Base-by-base conservation (phyloP, 768 basidiomycete genomes). In the Calocybe indica region DNA sequence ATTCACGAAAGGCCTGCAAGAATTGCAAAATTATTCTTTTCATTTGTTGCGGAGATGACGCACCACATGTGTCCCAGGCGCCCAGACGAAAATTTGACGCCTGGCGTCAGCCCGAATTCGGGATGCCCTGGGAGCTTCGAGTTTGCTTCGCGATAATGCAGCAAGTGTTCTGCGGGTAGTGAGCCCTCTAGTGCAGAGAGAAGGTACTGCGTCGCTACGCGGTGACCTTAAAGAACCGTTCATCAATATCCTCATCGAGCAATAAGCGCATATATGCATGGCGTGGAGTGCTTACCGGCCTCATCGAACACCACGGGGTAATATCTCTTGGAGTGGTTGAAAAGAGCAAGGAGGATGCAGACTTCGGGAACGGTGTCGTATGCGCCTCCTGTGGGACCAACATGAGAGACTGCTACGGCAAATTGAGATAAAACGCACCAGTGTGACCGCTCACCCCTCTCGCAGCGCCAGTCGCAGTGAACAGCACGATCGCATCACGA, bases 11-110 rank as follows among this genome's bases (percentile, higher is more conserved):
- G 90, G 83, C 78, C 76, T 78, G 54, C 1, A 39, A 45, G 42
- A 44, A n/a, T 37, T 41, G 36, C 8, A 37, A 13, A 39, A 49
- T 48, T 15, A 29, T 28, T 13, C 15, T 13, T 12, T 42, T 11
- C n/a, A 29, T 15, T 2, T 37, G 34, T 5, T 35, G 28, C 34
- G 12, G 39, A 36, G 14, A 35, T 2, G 37, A 60, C 71, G 43
- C 52, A 75, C 90, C 90, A 93, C 77, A 92, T 82, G 65, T 93
- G 91, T 1, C 91, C 91, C 13, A 93, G 78, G 60, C 91, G 85
- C n/a, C 91, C 91, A 1, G 90, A 92, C 2, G 90, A 92, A 69
- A 93, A 93, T 66, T 91, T 90, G 67, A 93, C 80, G 29, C 91
- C 91, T n/a, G 91, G 91, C 0, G 91, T 92, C 50, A 92, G 72